Evolutionary conservation across 495 filamentous ascomycete genomes (phyloP), one percentile per base, ranked within the genome.

Genomic region (Penicillium argentinense): DNA sequence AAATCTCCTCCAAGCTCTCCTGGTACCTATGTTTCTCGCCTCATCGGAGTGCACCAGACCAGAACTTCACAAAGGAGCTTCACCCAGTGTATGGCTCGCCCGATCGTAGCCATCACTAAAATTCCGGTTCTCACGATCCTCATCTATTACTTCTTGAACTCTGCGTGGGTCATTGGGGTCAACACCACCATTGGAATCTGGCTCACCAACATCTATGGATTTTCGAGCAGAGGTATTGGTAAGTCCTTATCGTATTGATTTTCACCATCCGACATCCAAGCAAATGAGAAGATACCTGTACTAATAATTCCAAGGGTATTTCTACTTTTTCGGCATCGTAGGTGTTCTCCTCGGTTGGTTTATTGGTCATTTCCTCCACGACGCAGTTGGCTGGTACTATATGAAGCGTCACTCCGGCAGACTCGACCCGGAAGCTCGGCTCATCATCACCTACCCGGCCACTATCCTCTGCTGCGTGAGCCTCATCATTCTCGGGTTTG

Each of bases 101-200:
- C 46, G 21, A 21, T 42, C 6, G 46, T 42, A 11, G 46, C 46
- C 18, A 40, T 49, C 8, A 37, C 46, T 9, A 49, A 49, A 5
- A 27, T 49, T 26, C 46, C 46, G n/a, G 46, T 49, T 14, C 18
- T 49, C 4, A 27, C 29, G 6, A 49, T 49, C 27, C 13, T 49
- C 14, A 42, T 49, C 12, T 49, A 36, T 17, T 42, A 49, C 23
- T 49, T 49, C 13, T 13, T 49, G 18, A 49, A 49, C 17, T 36
- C 16, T 19, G 46, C 46, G 9, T 49, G 46, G 46, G 46, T 49
- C 3, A 19, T 49, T 7, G 46, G 46, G 12, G 46, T 49, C 19
- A 49, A 49, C 14, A 49, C 46, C 2, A 49, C 46, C 21, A 42
- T 49, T 12, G 29, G 38, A 3, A 49, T 49, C n/a, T 49, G 46